phyloP scores from a whole-genome alignment of 2,329 filamentous ascomycete species.

The Lasiodiplodia gonubiensis region DNA sequence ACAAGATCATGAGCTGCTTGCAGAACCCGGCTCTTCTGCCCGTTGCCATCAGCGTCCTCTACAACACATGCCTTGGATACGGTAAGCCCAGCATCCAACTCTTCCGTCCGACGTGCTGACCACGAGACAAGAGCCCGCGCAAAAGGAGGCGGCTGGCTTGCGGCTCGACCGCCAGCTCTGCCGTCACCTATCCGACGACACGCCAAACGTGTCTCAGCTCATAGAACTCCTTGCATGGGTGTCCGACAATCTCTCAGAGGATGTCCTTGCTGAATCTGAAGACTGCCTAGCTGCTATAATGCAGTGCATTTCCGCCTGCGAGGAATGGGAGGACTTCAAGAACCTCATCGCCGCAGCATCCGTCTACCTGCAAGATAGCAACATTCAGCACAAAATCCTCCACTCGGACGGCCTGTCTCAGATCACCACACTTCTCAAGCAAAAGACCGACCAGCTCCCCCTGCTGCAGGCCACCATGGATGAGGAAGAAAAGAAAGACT shows the following conservation, averaged over 20 bases:
- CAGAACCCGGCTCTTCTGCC: constrained; percentile 34
- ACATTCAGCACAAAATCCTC: constrained; percentile 43
- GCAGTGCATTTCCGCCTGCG: constrained; percentile 8
- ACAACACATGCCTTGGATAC: constrained; percentile 52
- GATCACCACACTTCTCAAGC: constrained; percentile 39
- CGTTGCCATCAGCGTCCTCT: constrained; percentile 48
- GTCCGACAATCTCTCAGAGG: constrained; percentile 41
- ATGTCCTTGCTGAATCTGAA: constrained; percentile 20
- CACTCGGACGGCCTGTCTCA: constrained; percentile 38
- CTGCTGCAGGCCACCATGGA: constrained; percentile 1
- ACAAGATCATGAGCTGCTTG: constrained; percentile 38
- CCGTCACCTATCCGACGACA: constrained; percentile 37
- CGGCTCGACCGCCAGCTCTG: constrained; percentile 40
- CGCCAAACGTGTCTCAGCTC: constrained; percentile 40
- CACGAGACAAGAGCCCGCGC: constrained; percentile 40
- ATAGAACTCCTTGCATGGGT: constrained; percentile 44
- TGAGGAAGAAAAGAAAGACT: constrained; percentile 22
- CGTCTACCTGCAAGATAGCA: constrained; percentile 43
- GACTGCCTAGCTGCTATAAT: constrained; percentile 22
- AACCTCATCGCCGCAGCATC: constrained; percentile 25
- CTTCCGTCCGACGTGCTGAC: not conserved
- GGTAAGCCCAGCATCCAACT: constrained; percentile 34
- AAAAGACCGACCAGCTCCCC: constrained; percentile 32
- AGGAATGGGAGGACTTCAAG: constrained; percentile 28
- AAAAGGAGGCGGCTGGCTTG: constrained; percentile 41